Evolutionary conservation across 2,329 filamentous ascomycete genomes (phyloP).

Genomic region (Thielaviopsis populi): DNA sequence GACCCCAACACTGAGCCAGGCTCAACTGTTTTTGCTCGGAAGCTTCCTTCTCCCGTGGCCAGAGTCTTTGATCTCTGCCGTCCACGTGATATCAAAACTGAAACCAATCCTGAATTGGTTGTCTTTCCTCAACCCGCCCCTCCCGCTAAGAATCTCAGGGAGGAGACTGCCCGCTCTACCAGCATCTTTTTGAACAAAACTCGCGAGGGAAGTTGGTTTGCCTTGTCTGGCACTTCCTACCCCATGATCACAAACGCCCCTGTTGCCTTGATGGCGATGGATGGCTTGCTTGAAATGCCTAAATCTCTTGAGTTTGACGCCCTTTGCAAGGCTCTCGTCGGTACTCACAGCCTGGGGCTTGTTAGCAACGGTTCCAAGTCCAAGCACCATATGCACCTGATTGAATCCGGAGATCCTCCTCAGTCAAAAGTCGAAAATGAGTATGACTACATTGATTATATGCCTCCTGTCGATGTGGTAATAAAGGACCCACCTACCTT

Average conservation of each 20-base stretch:
- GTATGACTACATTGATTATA: conserved; percentile 24
- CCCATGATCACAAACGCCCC: conserved; percentile 64
- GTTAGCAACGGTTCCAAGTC: conserved; percentile 21
- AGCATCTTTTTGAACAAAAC: conserved; percentile 80
- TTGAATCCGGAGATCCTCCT: conserved; percentile 24
- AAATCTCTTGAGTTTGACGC: conserved; percentile 24
- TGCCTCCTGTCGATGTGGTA: conserved; percentile 19
- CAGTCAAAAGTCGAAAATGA: conserved; percentile 20
- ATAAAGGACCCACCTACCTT: conserved; percentile 28
- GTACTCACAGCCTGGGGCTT: conserved; percentile 50
- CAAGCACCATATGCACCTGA: conserved; percentile 25
- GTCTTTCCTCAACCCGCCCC: conserved; percentile 74
- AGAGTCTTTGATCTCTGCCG: conserved; percentile 80
- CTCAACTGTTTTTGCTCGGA: conserved; percentile 48
- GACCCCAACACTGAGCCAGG: conserved; percentile 23
- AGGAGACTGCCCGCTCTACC: conserved; percentile 39
- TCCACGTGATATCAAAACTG: conserved; percentile 45
- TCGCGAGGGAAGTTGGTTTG: conserved; percentile 79
- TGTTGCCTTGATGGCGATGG: conserved; percentile 30
- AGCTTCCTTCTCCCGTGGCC: conserved; percentile 62
- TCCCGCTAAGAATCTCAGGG: conserved; percentile 36
- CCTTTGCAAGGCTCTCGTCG: conserved; percentile 48
- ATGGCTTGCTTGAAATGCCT: conserved; percentile 34
- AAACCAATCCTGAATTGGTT: conserved; percentile 61
- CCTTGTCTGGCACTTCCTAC: conserved; percentile 73